phyloP scores from a whole-genome alignment of 1,284 basidiomycete genomes.

The Ceratobasidium sp. region DNA sequence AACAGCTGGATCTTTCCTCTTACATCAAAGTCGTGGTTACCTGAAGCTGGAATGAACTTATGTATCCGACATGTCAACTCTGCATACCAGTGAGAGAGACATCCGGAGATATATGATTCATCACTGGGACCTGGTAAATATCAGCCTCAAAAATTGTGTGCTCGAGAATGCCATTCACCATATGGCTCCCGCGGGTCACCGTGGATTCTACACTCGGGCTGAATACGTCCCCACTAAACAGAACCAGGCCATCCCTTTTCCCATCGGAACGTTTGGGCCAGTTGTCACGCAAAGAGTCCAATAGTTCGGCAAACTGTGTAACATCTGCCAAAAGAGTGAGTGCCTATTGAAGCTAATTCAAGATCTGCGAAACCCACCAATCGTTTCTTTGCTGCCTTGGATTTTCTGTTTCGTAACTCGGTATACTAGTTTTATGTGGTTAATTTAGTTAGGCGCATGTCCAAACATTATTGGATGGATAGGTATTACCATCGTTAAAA shows the following conservation, averaged over 20 bases:
- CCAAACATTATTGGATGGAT: background rate
- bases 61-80: background rate
- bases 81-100: conserved; percentile 66
- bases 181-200: conserved; percentile 88
- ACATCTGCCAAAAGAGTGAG: conserved; percentile 54
- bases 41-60: conserved; percentile 50
- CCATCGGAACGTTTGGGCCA: conserved; percentile 61
- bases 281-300: conserved; percentile 62
- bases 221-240: conserved; percentile 90
- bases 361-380: conserved; percentile 50
- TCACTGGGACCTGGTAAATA: conserved; percentile 69
- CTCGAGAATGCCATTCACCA: conserved; percentile 61
- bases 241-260: conserved; percentile 70
- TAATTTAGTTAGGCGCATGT: background rate
- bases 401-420: conserved; percentile 74
- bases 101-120: conserved; percentile 74
- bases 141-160: background rate
- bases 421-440: conserved; percentile 57
- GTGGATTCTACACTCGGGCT: conserved; percentile 84
- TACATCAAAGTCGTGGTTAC: conserved; percentile 87
- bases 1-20: conserved; percentile 46
- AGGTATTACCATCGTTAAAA: conserved; percentile 46
- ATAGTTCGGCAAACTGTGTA: conserved; percentile 69
- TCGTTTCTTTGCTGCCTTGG: conserved; percentile 60
- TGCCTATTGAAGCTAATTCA: background rate